Base-by-base conservation (phyloP, 2,329 filamentous ascomycete genomes). In the Fusarium anguioides region DNA sequence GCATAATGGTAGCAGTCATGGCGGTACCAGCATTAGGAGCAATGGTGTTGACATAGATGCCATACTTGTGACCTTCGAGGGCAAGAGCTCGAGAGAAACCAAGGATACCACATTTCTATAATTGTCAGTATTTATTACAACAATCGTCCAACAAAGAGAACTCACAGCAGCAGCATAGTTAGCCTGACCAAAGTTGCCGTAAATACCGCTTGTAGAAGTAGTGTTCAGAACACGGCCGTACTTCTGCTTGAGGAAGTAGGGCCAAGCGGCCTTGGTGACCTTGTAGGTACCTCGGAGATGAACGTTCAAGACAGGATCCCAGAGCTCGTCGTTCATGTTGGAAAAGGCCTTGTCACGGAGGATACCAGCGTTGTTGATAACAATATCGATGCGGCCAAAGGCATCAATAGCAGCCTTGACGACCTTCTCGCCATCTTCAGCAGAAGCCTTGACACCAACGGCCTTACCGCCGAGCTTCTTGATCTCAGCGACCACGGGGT, bases 321-420 rank as follows among this genome's bases (percentile, higher is more conserved):
- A 99, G 75, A 94, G 87, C 75, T 88, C 90, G 77, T 99, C 96
- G 62, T 94, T 92, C 95, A 99, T 97, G 85, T 98, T 98, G 80
- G 86, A 86, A 80, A 99, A 99, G 37, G 96, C 94, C 88, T 97
- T 98, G 85, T 99, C 96, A 46, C 96, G 90, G 52, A 99, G 89
- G 73, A 99, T 99, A 75, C 96, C 96, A 51, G 96, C 96, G 76
- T 99, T 99, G 89, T 99, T 99, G 84, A 99, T 87, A 68, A 99
- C 81, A 66, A 99, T 94, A 77, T 99, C 96, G 73, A 99, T 87
- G 73, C 96, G 92, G 73, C 96, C 96, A 78, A 92, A 98, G 37
- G 91, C 89, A 76, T 98, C 95, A 74, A 99, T 96, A 55, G 95
- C 95, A 58, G 88, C 90, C 86, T 97, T 96, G 74, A 99, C 90